Base-by-base conservation (phyloP, 176 grass and related monocot species). In the Bonia amplexicaulis region DNA sequence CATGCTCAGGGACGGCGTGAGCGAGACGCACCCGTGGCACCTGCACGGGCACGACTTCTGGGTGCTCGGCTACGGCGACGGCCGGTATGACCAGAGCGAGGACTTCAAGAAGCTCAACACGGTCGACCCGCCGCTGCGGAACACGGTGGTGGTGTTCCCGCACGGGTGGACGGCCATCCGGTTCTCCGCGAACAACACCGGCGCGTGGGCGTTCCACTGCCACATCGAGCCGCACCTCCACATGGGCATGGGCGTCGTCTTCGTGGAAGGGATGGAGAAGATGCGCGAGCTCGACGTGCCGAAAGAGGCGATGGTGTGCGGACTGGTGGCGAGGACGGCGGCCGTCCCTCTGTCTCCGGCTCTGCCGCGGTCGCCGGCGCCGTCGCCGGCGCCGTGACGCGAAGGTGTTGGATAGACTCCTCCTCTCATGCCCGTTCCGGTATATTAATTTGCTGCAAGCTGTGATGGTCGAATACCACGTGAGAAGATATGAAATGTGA, bases 181-280 rank as follows among this genome's bases (percentile, higher is more conserved):
- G 80, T 94, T 90, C 57, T 63, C 92, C 9, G 92, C 95, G 26
- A 86, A 97, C 71, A 97, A 94, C 83, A 82, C 92, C 0, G 92
- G 95, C 26, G 86, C 88, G 12, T 94, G 95, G 95, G 95, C 92
- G 78, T 97, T 94, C 78, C 92, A 97, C 80, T 97, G 92, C 87
- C 92, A 94, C 75, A 94, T 92, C 77, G 94, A 97, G 64, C 92
- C 94, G 8, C 94, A 97, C 80, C 74, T 94, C 6, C 90, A 94
- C 48, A 90, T 92, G 94, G 92, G 92, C 9, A 94, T 92, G 94
- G 92, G 94, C 44, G 84, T 90, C 55, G 25, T 97, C 66, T 80
- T 97, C 73, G 69, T 90, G 55, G 94, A 97, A 68, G 92, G 86
- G 16, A 27, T 87, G 17, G 80, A 92, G 10, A 78, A 64, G 72